A percentile compares a stretch with the other conserved stretches of the same genome.
These are phyloP conservation scores for Guadua angustifolia DNA, from an alignment of 176 grass and related monocot genomes.

Conservation along the genomic window DNA sequence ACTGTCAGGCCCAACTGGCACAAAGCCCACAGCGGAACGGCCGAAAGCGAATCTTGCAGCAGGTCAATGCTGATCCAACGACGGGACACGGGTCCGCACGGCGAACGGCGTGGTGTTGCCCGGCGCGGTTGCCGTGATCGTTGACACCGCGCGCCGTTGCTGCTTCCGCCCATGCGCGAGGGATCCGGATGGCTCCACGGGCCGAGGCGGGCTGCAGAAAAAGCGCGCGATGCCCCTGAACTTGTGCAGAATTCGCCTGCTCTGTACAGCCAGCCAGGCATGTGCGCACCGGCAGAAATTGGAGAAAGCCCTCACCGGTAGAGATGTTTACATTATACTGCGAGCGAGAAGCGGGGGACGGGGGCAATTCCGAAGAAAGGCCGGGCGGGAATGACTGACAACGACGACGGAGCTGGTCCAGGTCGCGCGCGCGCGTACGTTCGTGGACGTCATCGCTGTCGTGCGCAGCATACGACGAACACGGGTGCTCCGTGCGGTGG, in stretches of 20 bases:
- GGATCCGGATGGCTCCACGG: background rate
- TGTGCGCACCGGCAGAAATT: background rate
- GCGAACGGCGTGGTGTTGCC: too few relatives aligned
- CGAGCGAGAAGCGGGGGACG: background rate
- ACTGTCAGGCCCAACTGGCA: background rate
- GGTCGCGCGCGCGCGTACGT: background rate
- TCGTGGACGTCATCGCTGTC: constrained; percentile 41
- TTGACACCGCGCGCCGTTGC: background rate
- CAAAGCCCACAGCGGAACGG: background rate
- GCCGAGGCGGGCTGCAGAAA: background rate
- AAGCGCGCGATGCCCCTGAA: background rate
- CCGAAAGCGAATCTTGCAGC: background rate
- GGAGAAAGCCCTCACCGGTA: background rate
- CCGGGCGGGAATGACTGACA: constrained; percentile 16
- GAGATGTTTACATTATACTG: background rate
- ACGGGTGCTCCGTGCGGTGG: background rate
- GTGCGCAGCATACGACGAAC: background rate
- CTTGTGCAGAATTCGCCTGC: background rate
- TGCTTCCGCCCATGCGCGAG: background rate
- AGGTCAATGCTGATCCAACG: background rate
- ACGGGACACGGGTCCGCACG: background rate
- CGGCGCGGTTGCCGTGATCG: background rate
- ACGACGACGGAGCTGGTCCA: background rate
- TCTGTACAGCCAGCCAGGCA: background rate
- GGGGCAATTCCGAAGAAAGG: background rate